Evolutionary conservation across 106 monocot species (phyloP).

Genomic region (Chionographis japonica): DNA sequence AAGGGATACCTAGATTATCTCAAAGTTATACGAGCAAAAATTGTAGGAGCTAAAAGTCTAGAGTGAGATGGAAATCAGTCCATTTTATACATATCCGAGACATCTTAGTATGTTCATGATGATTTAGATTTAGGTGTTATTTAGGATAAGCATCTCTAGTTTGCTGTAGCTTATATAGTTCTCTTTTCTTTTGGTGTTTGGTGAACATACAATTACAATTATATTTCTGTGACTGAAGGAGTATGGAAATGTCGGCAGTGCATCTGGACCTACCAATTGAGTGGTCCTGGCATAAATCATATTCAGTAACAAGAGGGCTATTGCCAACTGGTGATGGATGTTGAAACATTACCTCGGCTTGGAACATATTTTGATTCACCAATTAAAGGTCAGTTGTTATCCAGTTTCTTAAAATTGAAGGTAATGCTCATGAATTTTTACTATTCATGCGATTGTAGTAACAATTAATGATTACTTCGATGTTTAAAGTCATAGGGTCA

Average conservation of each 20-base stretch:
- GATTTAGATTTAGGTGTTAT: neutral
- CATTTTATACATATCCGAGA: too few relatives aligned
- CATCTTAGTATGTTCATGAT: too few relatives aligned
- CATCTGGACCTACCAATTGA: conserved; percentile 54
- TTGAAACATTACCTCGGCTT: conserved; percentile 25
- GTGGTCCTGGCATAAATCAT: conserved; percentile 39
- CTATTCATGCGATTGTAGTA: neutral
- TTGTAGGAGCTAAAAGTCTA: too few relatives aligned
- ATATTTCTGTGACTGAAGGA: conserved; percentile 64
- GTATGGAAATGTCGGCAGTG: conserved; percentile 75
- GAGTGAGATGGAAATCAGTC: too few relatives aligned
- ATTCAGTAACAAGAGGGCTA: conserved; percentile 40
- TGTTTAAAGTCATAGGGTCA: neutral
- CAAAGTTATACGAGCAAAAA: too few relatives aligned
- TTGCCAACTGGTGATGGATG: conserved; percentile 34
- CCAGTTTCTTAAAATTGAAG: conserved; percentile 1
- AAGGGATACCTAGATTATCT: too few relatives aligned
- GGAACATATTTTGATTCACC: conserved; percentile 33
- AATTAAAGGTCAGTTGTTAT: conserved; percentile 48
- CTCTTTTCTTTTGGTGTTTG: neutral
- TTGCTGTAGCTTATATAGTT: neutral
- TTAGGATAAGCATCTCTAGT: neutral
- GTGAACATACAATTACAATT: conserved; percentile 14
- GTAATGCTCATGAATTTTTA: neutral
- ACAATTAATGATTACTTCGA: neutral